Evolutionary conservation across 2,329 filamentous ascomycete species (phyloP).

Genomic region (Colletotrichum camelliae): DNA sequence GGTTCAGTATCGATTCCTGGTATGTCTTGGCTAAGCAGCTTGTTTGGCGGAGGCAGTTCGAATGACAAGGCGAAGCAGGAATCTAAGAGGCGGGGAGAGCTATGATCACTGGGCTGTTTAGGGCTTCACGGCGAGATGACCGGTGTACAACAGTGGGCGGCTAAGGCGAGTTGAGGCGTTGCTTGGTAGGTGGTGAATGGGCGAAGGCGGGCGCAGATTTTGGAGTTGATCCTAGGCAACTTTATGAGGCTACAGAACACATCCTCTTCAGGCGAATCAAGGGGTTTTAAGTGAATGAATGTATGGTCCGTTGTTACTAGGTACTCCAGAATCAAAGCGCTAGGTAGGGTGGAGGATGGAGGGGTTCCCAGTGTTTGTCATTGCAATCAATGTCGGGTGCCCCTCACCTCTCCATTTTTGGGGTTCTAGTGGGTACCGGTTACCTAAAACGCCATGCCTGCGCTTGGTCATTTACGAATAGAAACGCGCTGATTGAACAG

Average conservation of each 20-base stretch:
- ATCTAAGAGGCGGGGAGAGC: constrained; percentile 5
- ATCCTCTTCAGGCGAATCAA: not conserved
- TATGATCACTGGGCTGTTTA: not conserved
- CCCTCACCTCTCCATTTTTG: constrained; percentile 4
- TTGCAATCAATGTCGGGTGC: not conserved
- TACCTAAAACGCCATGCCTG: constrained; percentile 3
- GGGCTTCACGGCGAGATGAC: not conserved
- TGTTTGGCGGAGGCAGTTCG: constrained; percentile 5
- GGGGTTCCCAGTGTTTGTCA: not conserved
- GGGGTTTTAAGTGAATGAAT: not conserved
- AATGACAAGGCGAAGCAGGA: constrained; percentile 19
- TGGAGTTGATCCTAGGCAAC: not conserved
- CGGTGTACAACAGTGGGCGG: not conserved
- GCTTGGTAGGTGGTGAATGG: not conserved
- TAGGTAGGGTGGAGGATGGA: not conserved
- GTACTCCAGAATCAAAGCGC: not conserved
- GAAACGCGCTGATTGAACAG: constrained; percentile 11
- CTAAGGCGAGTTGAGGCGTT: not conserved
- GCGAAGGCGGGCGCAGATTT: not conserved
- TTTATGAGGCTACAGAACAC: not conserved
- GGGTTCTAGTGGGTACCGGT: not conserved
- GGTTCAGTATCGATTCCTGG: constrained; percentile 45
- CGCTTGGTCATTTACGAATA: constrained; percentile 10
- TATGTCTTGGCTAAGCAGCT: constrained; percentile 38
- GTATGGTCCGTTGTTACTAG: not conserved